Evolutionary conservation across 768 basidiomycete genomes (phyloP), one percentile per base, ranked within the genome.

Genomic region (Royoungia palumana): DNA sequence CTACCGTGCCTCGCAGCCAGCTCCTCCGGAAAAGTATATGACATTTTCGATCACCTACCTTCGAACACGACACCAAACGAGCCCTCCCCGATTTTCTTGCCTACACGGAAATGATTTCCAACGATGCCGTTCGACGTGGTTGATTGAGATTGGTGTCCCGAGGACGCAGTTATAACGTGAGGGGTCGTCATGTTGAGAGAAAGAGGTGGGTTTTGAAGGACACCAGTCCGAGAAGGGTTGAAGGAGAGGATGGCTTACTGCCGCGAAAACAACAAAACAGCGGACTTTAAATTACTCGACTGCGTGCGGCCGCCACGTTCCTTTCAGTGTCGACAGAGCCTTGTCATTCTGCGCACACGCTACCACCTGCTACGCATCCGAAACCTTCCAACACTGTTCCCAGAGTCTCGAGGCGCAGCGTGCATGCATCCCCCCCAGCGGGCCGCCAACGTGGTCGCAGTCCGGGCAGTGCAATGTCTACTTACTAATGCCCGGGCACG

Each of bases 41-140:
- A 50, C n/a, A 20, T 28, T 11, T 16, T 43, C 32, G 20, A 46
- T 22, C n/a, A 72, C 75, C 43, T 64, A 94, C 96, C 87, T 80
- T 97, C 86, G 71, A 96, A 92, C 54, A 98, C 87, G 57, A 98
- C 95, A 62, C 95, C 95, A 67, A 99, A 99, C n/a, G 87, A 90
- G 43, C 95, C 95, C 72, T 99, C 95, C 41, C 95, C 95, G 67
- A 98, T 95, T 83, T 97, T 97, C 80, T 95, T 94, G 43, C 95
- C 95, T 44, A 98, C 94, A 55, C 89, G 80, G 65, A 82, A 90
- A 66, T 89, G 82, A 61, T 76, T 82, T 36, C 88, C 88, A 50
- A 90, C 85, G 67, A 90, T 81, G 60, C 86, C 82, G 68, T 83
- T 87, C 35, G 72, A 77, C 24, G 79, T 75, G 41, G 81, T 72